A percentile compares a stretch with the other conserved stretches of the same genome.
phyloP scores from a whole-genome alignment of 2,329 filamentous ascomycete genomes.

The Diaporthe australafricana region DNA sequence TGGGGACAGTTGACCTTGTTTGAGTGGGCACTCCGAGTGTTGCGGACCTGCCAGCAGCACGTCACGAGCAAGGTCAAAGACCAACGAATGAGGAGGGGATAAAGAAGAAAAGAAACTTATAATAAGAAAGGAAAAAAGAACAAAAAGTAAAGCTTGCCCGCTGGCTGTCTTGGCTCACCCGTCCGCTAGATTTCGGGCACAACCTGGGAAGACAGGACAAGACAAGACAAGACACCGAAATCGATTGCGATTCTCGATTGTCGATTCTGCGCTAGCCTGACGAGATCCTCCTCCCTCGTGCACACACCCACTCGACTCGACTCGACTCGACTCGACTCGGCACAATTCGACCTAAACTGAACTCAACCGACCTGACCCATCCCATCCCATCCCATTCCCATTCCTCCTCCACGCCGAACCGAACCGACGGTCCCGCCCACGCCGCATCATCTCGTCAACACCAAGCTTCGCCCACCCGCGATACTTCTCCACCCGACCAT shows the following conservation, averaged over 20 bases:
- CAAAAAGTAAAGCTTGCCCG: background rate
- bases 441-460: slow-evolving; percentile 21
- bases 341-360: slow-evolving; percentile 14
- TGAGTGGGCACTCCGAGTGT: too few species aligned
- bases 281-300: slow-evolving; percentile 16
- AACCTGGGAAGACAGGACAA: background rate
- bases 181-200: slow-evolving; percentile 4
- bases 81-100: background rate
- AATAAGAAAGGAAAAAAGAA: background rate
- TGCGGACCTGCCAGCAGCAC: background rate
- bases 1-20: background rate
- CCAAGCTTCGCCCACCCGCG: slow-evolving; percentile 15
- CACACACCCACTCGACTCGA: slow-evolving; percentile 8
- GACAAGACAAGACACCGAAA: slow-evolving; percentile 6
- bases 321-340: slow-evolving; percentile 19
- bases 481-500: slow-evolving; percentile 1
- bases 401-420: slow-evolving; percentile 23
- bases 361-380: background rate
- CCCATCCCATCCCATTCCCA: background rate
- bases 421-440: slow-evolving; percentile 25
- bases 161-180: background rate
- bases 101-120: background rate
- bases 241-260: slow-evolving; percentile 26
- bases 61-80: background rate
- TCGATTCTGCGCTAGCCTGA: slow-evolving; percentile 25